Conservation (phyloP, 2,329 filamentous ascomycete genomes). For the Fusarium secorum region DNA sequence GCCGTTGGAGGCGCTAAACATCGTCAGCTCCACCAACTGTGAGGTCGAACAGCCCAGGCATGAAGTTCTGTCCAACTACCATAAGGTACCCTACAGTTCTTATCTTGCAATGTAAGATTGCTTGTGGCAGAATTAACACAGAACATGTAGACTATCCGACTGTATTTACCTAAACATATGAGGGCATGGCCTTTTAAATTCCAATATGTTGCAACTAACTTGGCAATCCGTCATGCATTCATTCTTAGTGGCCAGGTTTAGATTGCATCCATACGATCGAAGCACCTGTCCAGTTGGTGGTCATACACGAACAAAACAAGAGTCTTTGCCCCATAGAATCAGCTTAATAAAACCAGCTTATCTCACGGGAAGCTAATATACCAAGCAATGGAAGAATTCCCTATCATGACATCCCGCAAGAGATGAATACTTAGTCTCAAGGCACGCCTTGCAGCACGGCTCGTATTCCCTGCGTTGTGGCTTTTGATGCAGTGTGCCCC, state of each 20-base stretch:
- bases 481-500: background rate
- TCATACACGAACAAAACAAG: background rate
- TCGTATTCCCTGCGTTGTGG: slow-evolving; percentile 2
- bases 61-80: background rate
- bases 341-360: background rate
- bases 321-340: background rate
- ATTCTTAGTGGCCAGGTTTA: background rate
- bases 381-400: background rate
- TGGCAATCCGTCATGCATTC: background rate
- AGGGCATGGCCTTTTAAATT: background rate
- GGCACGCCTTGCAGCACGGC: background rate
- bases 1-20: slow-evolving; percentile 27
- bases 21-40: background rate
- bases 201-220: too few relatives aligned
- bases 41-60: background rate
- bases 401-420: background rate
- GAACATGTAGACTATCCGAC: background rate
- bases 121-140: background rate
- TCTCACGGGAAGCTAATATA: background rate
- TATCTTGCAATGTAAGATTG: background rate
- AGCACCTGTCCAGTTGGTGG: background rate
- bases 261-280: too few relatives aligned
- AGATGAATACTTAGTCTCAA: too few relatives aligned
- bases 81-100: background rate
- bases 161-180: background rate